Evolutionary conservation across 306 rosid species (phyloP), one percentile per base, ranked within the genome.

Genomic region (Fragaria ananassa): DNA sequence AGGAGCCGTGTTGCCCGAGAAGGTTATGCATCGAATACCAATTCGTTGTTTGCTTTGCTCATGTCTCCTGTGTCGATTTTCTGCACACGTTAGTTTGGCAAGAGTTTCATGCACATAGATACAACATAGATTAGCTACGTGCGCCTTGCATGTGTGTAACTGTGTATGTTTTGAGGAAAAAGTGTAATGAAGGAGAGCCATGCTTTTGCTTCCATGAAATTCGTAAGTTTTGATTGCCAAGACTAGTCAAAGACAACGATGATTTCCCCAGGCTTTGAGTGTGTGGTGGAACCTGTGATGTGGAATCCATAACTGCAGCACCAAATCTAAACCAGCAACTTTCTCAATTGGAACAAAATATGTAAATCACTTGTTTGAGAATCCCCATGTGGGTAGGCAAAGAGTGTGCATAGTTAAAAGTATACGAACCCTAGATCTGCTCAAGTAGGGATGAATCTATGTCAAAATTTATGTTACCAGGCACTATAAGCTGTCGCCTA

Each of bases 231-330:
- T 3, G 47, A 37, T 18, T 37, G 47, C 27, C 70, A 35, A 64
- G 25, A 64, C 14, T 64, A 64, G 44, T 64, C 23, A 65, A 39
- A 65, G 47, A 65, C 27, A 18, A 63, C 4, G 68, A 65, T 65
- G 47, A 37, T 39, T 65, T 39, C 27, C 15, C 27, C 70, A 6
- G 25, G 1, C 8, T 35, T 64, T 34, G 68, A 29, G 68, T 64
- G 70, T 64, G 70, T 64, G 46, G 13, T 35, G 70, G 39, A 64
- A 64, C 14, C 45, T 35, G 69, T 64, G 70, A 64, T 35, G 47
- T 64, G 46, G 70, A 37, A 64, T 64, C 27, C 69, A 35, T 64
- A 34, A 1, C 69, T 11, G 41, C 67, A 62, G 61, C 18, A 37
- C 39, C 41, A 61, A 29, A 60, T 31, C 65, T 5, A 60, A 64